Evolutionary conservation across 164 flowering plant species (phyloP).

Genomic region (Cinnamomum micranthum): DNA sequence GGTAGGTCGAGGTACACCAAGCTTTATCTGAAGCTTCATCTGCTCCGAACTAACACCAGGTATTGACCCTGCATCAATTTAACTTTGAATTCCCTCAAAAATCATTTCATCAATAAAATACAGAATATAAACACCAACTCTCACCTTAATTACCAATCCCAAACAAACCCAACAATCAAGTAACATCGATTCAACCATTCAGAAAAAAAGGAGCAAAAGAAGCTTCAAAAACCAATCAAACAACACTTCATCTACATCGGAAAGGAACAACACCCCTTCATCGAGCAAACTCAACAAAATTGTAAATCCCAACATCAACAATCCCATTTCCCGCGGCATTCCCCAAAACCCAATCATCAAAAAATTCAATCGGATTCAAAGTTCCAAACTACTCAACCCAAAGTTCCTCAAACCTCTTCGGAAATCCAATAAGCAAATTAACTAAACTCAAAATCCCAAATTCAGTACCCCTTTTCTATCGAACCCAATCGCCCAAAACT

Average conservation of each 20-base stretch:
- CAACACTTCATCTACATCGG: no score
- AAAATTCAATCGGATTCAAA: no score
- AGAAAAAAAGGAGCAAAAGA: background rate
- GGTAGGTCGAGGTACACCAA: conserved; percentile 76
- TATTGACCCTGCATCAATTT: conserved; percentile 59
- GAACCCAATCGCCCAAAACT: background rate
- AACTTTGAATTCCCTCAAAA: background rate
- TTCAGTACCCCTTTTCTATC: background rate
- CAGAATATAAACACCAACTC: background rate
- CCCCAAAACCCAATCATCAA: no score
- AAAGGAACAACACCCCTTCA: no score
- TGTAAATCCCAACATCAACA: background rate
- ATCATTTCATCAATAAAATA: background rate
- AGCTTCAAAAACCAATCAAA: no score
- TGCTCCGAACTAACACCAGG: conserved; percentile 83
- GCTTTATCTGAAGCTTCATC: conserved; percentile 86
- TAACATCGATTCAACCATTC: background rate
- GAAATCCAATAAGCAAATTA: no score
- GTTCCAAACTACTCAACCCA: no score
- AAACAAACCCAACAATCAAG: background rate
- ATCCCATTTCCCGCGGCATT: background rate
- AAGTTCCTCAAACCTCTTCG: no score
- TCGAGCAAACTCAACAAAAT: background rate
- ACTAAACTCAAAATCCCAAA: background rate
- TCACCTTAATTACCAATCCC: background rate